A percentile compares a stretch with the other conserved stretches of the same genome.
phyloP scores from a whole-genome alignment of 495 filamentous ascomycete genomes.

The Aspergillus conjunctus region DNA sequence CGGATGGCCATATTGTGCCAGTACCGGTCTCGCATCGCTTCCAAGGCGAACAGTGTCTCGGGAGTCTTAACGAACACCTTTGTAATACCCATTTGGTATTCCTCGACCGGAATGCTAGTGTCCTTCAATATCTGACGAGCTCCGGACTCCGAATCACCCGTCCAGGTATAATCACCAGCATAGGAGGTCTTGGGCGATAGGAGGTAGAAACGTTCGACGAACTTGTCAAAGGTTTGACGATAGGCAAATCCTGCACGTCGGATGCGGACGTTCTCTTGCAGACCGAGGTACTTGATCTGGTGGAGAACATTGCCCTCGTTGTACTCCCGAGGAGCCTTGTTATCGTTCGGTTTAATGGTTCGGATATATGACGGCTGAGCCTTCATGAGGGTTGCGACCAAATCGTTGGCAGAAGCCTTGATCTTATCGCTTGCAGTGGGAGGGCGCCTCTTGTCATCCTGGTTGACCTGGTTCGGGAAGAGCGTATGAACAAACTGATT shows the following conservation, averaged over 20 bases:
- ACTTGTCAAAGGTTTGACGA: slow-evolving; percentile 97
- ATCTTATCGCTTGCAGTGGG: slow-evolving; percentile 98
- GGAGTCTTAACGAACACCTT: slow-evolving; percentile 99
- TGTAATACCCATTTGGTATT: slow-evolving; percentile 95
- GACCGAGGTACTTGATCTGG: slow-evolving; percentile 98
- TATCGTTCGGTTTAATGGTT: slow-evolving; percentile 99
- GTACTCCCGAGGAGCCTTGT: slow-evolving; percentile 92
- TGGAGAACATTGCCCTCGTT: slow-evolving; percentile 90
- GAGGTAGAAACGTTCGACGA: slow-evolving; percentile 95
- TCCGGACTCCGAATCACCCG: slow-evolving; percentile 79
- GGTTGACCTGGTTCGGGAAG: slow-evolving; percentile 93
- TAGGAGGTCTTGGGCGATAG: slow-evolving; percentile 94
- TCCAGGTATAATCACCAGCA: slow-evolving; percentile 96
- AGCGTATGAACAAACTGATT: slow-evolving; percentile 84
- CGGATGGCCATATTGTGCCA: slow-evolving; percentile 99
- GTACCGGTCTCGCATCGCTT: slow-evolving; percentile 96
- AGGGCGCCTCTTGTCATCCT: slow-evolving; percentile 91
- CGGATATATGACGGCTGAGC: slow-evolving; percentile 95
- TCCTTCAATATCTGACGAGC: slow-evolving; percentile 96
- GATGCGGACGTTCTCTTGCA: slow-evolving; percentile 98
- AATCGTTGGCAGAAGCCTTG: slow-evolving; percentile 90
- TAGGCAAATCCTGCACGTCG: slow-evolving; percentile 96
- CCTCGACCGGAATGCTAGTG: slow-evolving; percentile 89
- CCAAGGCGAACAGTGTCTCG: slow-evolving; percentile 94
- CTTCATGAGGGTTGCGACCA: slow-evolving; percentile 96